Conservation (phyloP, 371 early-diverging fungal genomes). For the Rhizopus sp. region DNA sequence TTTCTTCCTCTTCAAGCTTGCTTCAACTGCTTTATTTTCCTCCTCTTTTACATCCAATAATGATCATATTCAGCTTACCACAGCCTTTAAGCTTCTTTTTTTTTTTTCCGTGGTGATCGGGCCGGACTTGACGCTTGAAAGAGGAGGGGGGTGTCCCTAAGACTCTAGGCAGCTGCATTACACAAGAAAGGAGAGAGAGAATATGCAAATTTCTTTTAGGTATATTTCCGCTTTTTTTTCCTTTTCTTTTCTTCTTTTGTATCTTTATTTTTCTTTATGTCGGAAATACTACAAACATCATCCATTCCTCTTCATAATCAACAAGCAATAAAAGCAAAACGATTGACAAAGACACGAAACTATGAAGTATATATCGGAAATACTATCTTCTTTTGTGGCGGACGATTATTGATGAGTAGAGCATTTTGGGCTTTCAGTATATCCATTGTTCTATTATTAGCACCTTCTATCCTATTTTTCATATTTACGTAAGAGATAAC, state of each 20-base stretch:
- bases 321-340: slow-evolving; percentile 6
- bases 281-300: background rate
- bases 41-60: too few species aligned
- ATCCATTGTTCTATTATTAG: slow-evolving; percentile 64
- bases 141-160: background rate
- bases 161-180: too few species aligned
- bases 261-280: background rate
- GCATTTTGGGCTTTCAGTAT: slow-evolving; percentile 68
- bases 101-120: background rate
- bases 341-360: slow-evolving; percentile 18
- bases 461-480: slow-evolving; percentile 69
- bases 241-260: slow-evolving; percentile 1
- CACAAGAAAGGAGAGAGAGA: too few species aligned
- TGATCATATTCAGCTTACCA: too few species aligned
- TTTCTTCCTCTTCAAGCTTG: too few species aligned
- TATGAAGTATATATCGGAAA: slow-evolving; percentile 47
- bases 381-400: slow-evolving; percentile 65
- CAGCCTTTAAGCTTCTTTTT: too few species aligned
- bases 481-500: slow-evolving; percentile 63
- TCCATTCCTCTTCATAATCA: background rate
- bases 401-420: slow-evolving; percentile 72
- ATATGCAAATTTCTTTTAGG: too few species aligned
- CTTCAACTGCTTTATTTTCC: too few species aligned
- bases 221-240: too few species aligned
- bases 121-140: background rate